Evolutionary conservation across 192 early-diverging fungal genomes (phyloP).

Genomic region (Coemansia javaensis): DNA sequence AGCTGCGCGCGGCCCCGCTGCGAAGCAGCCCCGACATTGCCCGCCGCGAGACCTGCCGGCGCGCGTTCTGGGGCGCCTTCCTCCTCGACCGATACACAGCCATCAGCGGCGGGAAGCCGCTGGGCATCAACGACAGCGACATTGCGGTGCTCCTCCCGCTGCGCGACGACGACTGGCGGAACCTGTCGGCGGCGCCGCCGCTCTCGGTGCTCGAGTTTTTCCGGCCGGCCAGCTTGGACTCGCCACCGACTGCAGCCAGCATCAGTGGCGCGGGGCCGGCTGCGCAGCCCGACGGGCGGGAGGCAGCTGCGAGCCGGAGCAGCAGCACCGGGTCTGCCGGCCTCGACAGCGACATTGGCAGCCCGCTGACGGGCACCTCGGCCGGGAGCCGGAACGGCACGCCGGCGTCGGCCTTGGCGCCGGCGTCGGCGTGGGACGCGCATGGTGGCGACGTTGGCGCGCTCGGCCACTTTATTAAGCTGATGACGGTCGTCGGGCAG

Average conservation of each 20-base stretch:
- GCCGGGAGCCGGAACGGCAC: conserved; percentile 14
- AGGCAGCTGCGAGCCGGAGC: not conserved
- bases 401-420: conserved; percentile 4
- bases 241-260: not conserved
- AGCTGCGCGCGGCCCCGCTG: conserved; percentile 36
- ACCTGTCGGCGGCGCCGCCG: conserved; percentile 18
- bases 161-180: conserved; percentile 39
- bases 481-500: conserved; percentile 47
- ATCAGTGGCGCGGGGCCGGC: not conserved
- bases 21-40: conserved; percentile 34
- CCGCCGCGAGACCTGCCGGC: conserved; percentile 38
- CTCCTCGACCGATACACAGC: conserved; percentile 45
- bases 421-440: conserved; percentile 19
- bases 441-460: conserved; percentile 23
- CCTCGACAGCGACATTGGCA: conserved; percentile 5
- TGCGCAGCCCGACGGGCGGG: too few species aligned
- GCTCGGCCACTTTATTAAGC: conserved; percentile 45
- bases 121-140: conserved; percentile 50
- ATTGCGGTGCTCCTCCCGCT: conserved; percentile 41
- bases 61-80: conserved; percentile 49
- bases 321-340: not conserved
- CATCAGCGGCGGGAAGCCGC: conserved; percentile 47
- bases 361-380: conserved; percentile 12
- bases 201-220: conserved; percentile 44
- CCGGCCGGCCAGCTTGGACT: conserved; percentile 6